Conservation (phyloP, 2,329 filamentous ascomycete genomes). For the Hypoxylon sp. region DNA sequence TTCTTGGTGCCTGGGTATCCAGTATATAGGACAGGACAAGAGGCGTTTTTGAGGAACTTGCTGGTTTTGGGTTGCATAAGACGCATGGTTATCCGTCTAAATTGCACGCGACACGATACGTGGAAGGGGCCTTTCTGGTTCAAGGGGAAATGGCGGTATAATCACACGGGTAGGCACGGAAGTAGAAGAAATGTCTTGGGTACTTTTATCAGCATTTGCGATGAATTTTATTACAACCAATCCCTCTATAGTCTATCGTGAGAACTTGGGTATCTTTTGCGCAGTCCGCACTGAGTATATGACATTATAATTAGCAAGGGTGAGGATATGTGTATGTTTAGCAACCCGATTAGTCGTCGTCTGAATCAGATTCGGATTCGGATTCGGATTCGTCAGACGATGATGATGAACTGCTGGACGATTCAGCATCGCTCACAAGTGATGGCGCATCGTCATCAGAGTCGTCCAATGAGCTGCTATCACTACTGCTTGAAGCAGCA, state of each 20-base stretch:
- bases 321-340: conserved; percentile 4
- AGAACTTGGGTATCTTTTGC: conserved; percentile 43
- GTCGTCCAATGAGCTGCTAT: conserved; percentile 49
- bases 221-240: conserved; percentile 20
- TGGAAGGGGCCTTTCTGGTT: conserved; percentile 17
- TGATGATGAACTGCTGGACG: conserved; percentile 57
- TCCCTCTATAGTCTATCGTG: conserved; percentile 22
- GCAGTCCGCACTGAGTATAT: conserved; percentile 24
- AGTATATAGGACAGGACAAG: conserved; percentile 36
- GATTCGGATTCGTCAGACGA: conserved; percentile 51
- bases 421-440: conserved; percentile 38
- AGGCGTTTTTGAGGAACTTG: conserved; percentile 33
- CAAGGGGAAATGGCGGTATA: conserved; percentile 16
- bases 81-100: conserved; percentile 30
- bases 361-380: conserved; percentile 47
- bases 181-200: conserved; percentile 15
- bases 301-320: conserved; percentile 8
- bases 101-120: conserved; percentile 26
- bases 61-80: conserved; percentile 34
- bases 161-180: conserved; percentile 13
- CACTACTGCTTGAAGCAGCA: conserved; percentile 46
- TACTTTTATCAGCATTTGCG: conserved; percentile 15
- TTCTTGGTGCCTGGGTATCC: conserved; percentile 4
- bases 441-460: conserved; percentile 44
- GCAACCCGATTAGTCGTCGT: conserved; percentile 47